phyloP scores from a whole-genome alignment of 352 stramenopile genomes.

The Phytopythium delawarense region DNA sequence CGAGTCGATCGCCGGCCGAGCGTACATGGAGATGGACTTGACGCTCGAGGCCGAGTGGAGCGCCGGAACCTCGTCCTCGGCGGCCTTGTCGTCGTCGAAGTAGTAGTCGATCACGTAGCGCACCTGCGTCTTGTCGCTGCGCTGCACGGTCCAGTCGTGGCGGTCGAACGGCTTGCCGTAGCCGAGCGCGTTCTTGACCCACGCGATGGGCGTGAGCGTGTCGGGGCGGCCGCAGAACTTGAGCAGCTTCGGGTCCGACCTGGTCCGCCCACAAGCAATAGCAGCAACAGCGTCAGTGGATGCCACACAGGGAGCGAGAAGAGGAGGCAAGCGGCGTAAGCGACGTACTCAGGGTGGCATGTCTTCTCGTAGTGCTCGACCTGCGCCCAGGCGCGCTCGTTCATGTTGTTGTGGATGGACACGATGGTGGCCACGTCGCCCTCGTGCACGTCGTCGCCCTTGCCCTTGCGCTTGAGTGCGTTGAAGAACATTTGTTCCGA shows the following conservation, averaged over 20 bases:
- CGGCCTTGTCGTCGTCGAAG: constrained; percentile 86
- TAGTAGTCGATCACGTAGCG: constrained; percentile 99
- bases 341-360: constrained; percentile 57
- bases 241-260: constrained; percentile 86
- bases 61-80: constrained; percentile 72
- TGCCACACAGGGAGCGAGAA: not conserved
- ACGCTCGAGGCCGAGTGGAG: constrained; percentile 82
- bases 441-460: constrained; percentile 95
- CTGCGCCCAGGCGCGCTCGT: constrained; percentile 97
- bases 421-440: constrained; percentile 94
- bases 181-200: constrained; percentile 86
- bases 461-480: constrained; percentile 95
- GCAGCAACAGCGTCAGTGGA: not conserved
- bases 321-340: too few species aligned
- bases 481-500: constrained; percentile 99
- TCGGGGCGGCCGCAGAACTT: constrained; percentile 96
- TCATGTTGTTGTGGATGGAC: constrained; percentile 99
- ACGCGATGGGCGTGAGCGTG: constrained; percentile 95
- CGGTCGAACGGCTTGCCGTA: constrained; percentile 94
- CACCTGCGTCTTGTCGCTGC: constrained; percentile 86
- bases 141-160: constrained; percentile 97
- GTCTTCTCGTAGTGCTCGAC: constrained; percentile 97
- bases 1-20: constrained; percentile 78
- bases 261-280: not conserved
- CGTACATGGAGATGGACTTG: constrained; percentile 89